Evolutionary conservation across 2,329 filamentous ascomycete genomes (phyloP).

Genomic region (Fusarium coffeatum): DNA sequence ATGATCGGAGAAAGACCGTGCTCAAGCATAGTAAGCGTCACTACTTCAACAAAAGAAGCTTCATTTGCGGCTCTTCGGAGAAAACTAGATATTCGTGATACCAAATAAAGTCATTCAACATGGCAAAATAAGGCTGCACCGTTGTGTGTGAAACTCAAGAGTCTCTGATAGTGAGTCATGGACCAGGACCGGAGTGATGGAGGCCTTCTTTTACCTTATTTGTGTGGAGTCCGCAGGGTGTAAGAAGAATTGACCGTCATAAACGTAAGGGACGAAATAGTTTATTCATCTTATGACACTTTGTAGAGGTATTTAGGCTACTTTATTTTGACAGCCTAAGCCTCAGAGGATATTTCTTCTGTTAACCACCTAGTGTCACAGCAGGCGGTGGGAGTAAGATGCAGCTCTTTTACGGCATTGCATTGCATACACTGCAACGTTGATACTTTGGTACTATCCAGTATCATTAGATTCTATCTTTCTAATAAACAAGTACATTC

Average conservation of each 20-base stretch:
- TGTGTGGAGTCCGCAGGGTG: background rate
- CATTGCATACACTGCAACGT: conserved; percentile 3
- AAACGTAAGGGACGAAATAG: too few relatives aligned
- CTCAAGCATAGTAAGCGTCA: background rate
- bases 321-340: too few relatives aligned
- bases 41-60: background rate
- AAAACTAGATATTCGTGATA: background rate
- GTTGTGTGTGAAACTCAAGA: background rate
- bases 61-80: background rate
- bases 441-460: conserved; percentile 4
- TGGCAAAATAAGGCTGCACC: background rate
- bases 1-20: background rate
- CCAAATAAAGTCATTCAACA: background rate
- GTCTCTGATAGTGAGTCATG: background rate
- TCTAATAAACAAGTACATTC: conserved; percentile 10
- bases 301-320: too few relatives aligned
- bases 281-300: too few relatives aligned
- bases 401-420: background rate
- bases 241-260: too few relatives aligned
- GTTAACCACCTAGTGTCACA: background rate
- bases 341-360: too few relatives aligned
- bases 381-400: conserved; percentile 13
- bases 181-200: background rate
- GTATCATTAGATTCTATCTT: background rate
- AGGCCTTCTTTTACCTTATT: background rate